A percentile compares a stretch with the other conserved stretches of the same genome.
Evolutionary conservation across 2,329 filamentous ascomycete genomes (phyloP).

Genomic region (Xylariaceae sp.): DNA sequence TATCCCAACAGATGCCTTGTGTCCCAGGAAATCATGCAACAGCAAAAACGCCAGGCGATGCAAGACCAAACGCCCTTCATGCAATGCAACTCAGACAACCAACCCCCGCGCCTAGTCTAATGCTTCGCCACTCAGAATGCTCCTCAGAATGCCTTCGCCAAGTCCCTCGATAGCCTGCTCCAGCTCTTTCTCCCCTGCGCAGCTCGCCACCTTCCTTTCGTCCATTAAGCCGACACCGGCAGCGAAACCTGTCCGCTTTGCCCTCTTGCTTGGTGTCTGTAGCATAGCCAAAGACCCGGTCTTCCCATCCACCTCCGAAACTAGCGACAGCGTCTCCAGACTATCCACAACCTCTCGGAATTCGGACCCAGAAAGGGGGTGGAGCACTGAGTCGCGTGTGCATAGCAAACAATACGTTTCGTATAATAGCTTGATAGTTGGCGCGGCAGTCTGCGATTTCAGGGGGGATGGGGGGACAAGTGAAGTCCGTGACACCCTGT

Average conservation of each 20-base stretch:
- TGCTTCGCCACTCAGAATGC: constrained; percentile 58
- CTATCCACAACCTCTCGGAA: constrained; percentile 91
- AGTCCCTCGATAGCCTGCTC: constrained; percentile 62
- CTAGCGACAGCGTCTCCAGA: constrained; percentile 79
- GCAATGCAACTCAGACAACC: constrained; percentile 2
- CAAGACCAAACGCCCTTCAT: constrained; percentile 6
- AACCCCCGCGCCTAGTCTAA: constrained; percentile 43
- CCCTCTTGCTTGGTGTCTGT: constrained; percentile 68
- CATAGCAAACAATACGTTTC: constrained; percentile 80
- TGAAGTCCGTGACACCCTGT: constrained; percentile 46
- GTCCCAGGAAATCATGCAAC: background rate
- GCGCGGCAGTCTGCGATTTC: constrained; percentile 59
- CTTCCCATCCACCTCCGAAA: constrained; percentile 67
- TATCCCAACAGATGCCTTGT: background rate
- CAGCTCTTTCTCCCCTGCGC: constrained; percentile 75
- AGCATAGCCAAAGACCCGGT: constrained; percentile 60
- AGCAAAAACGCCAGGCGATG: constrained; percentile 11
- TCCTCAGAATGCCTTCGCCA: constrained; percentile 57
- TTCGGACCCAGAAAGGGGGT: constrained; percentile 84
- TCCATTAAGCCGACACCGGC: constrained; percentile 53
- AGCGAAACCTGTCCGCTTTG: constrained; percentile 50
- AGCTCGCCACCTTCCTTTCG: constrained; percentile 74
- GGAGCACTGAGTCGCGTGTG: constrained; percentile 80
- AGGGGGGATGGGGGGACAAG: constrained; percentile 51
- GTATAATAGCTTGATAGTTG: constrained; percentile 79